Evolutionary conservation across 306 rosid genomes (phyloP).

Genomic region (Castanospermum australe): DNA sequence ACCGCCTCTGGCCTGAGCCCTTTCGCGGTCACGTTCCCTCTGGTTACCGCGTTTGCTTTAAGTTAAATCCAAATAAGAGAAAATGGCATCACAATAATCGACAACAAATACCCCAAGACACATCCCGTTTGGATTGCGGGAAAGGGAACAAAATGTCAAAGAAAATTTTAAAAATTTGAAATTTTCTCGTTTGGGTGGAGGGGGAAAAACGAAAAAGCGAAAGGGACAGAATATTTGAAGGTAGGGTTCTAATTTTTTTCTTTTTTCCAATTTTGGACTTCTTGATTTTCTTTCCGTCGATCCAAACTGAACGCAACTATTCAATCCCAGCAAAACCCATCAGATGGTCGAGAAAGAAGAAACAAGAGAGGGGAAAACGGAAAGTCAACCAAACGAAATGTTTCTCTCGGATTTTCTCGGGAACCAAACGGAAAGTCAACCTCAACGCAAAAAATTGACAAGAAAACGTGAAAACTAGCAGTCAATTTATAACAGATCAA

Average conservation of each 20-base stretch:
- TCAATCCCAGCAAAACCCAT: not conserved
- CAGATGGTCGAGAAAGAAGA: constrained; percentile 9
- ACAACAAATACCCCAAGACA: not conserved
- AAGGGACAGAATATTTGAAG: no score
- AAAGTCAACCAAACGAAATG: not conserved
- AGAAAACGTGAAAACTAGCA: not conserved
- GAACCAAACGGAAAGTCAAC: constrained; percentile 23
- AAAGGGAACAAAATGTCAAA: not conserved
- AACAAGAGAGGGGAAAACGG: no score
- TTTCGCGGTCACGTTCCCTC: constrained; percentile 73
- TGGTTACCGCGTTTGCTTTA: constrained; percentile 72
- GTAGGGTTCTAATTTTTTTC: no score
- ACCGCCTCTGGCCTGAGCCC: constrained; percentile 61
- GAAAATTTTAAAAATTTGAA: not conserved
- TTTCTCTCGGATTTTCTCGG: not conserved
- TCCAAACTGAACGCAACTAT: not conserved
- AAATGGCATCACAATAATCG: not conserved
- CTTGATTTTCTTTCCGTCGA: not conserved
- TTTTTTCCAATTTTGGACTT: no score
- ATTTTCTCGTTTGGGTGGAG: not conserved
- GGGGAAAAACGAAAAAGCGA: no score
- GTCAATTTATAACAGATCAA: not conserved
- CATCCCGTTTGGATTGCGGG: not conserved
- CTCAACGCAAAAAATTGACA: constrained; percentile 5
- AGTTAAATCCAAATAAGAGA: constrained; percentile 50